These are phyloP conservation scores for Alectoria sarmentosa DNA, from an alignment of 495 filamentous ascomycete genomes.

Conservation along the genomic window DNA sequence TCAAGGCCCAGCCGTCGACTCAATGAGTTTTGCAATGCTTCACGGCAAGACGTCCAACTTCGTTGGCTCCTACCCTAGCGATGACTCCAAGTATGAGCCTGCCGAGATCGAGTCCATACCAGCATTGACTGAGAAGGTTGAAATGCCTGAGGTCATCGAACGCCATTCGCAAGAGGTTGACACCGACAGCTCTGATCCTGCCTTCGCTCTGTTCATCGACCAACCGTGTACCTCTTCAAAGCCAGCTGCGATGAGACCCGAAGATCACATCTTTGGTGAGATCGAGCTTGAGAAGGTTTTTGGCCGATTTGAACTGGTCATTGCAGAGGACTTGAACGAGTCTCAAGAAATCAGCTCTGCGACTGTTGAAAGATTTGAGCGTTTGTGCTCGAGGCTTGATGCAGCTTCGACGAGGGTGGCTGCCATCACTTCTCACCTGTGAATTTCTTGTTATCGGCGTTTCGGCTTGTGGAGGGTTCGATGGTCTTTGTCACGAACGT, in stretches of 20 bases:
- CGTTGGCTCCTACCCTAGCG: slow-evolving; percentile 31
- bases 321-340: slow-evolving; percentile 42
- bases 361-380: slow-evolving; percentile 36
- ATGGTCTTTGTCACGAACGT: slow-evolving; percentile 8
- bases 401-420: slow-evolving; percentile 44
- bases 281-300: slow-evolving; percentile 52
- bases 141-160: slow-evolving; percentile 29
- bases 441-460: slow-evolving; percentile 22
- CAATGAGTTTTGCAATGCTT: slow-evolving; percentile 48
- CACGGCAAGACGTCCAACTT: slow-evolving; percentile 58
- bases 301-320: slow-evolving; percentile 51
- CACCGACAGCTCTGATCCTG: slow-evolving; percentile 54
- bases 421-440: slow-evolving; percentile 40
- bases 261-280: slow-evolving; percentile 44
- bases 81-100: slow-evolving; percentile 45
- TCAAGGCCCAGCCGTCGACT: slow-evolving; percentile 54
- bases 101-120: slow-evolving; percentile 40
- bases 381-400: slow-evolving; percentile 45
- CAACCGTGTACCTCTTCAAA: slow-evolving; percentile 31
- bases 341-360: slow-evolving; percentile 23
- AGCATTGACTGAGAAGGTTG: slow-evolving; percentile 31
- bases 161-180: slow-evolving; percentile 32
- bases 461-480: background rate
- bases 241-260: slow-evolving; percentile 15
- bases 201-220: slow-evolving; percentile 52